Evolutionary conservation across 1,284 basidiomycete genomes (phyloP).

Genomic region (Ganoderma multipileum): DNA sequence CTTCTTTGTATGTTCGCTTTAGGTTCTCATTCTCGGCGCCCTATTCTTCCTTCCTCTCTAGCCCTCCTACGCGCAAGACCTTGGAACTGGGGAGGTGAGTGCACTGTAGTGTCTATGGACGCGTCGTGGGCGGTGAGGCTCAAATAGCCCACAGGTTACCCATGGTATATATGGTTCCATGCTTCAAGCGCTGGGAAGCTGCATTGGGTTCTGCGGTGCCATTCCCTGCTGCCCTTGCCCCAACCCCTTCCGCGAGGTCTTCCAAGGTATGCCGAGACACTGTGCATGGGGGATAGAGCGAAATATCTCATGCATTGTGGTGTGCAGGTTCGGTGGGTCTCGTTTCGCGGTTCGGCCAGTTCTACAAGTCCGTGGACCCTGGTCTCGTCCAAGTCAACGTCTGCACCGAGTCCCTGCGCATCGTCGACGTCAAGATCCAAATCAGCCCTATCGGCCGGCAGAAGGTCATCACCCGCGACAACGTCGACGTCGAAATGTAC

Average conservation of each 20-base stretch:
- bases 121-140: constrained; percentile 7
- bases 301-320: neutral
- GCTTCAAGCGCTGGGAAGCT: constrained; percentile 69
- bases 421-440: constrained; percentile 95
- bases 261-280: constrained; percentile 63
- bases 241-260: constrained; percentile 81
- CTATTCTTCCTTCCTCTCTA: constrained; percentile 36
- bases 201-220: constrained; percentile 75
- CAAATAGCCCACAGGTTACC: constrained; percentile 53
- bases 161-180: constrained; percentile 89
- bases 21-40: constrained; percentile 23
- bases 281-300: constrained; percentile 5
- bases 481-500: constrained; percentile 87
- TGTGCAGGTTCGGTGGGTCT: constrained; percentile 83
- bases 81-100: constrained; percentile 69
- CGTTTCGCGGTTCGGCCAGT: constrained; percentile 91
- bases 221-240: constrained; percentile 87
- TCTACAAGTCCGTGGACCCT: constrained; percentile 95
- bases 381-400: constrained; percentile 93
- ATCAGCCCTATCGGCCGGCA: constrained; percentile 88
- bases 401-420: constrained; percentile 84
- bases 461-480: constrained; percentile 87
- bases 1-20: constrained; percentile 12
- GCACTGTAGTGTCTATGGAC: neutral
- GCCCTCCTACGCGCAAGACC: constrained; percentile 90